Evolutionary conservation across 768 basidiomycete species (phyloP), one percentile per base, ranked within the genome.

Genomic region (Calocera viscosa): DNA sequence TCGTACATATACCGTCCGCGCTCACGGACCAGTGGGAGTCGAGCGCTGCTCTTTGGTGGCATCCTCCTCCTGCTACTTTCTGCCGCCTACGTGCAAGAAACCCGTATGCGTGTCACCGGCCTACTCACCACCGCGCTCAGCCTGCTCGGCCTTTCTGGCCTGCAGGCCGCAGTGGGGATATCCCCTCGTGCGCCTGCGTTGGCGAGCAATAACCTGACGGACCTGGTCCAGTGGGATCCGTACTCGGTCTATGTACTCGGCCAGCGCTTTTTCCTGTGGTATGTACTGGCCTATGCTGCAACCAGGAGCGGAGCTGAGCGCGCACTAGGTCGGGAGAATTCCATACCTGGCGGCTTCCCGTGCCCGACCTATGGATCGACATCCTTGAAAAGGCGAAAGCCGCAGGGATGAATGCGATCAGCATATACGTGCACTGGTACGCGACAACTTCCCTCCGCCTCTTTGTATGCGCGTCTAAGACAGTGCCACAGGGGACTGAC

Each of bases 381-480:
- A 84, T 92, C 64, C 82, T 92, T 43, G 86, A 92, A 70, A 92
- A 89, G 73, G 78, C 84, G 68, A 89, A 89, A 72, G 91, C 89
- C 2, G 85, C 88, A 0, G 91, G 91, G 12, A 78, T 93, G 68
- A 93, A 91, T 71, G 83, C 83, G 0, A 81, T 87, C 77, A 90
- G 70, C 69, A 82, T 92, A 28, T 91, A 91, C 71, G 84, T 84
- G 0, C 89, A 91, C 70, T 89, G 85, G 71, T 74, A 53, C 22
- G 73, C 49, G 26, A n/a, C 34, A 3, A 38, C 28, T 26, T 14
- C 10, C 34, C n/a, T 64, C 28, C 63, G 22, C 22, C 32, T 40
- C 14, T 8, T 60, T 38, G 19, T 65, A 12, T 63, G 19, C 16
- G 24, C 47, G 34, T 19, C 49, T 35, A 33, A 65, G 17, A 22